Percentiles rank a stretch among this genome's conserved stretches.
phyloP scores from a whole-genome alignment of 768 basidiomycete species.

The Suillus brevipes region DNA sequence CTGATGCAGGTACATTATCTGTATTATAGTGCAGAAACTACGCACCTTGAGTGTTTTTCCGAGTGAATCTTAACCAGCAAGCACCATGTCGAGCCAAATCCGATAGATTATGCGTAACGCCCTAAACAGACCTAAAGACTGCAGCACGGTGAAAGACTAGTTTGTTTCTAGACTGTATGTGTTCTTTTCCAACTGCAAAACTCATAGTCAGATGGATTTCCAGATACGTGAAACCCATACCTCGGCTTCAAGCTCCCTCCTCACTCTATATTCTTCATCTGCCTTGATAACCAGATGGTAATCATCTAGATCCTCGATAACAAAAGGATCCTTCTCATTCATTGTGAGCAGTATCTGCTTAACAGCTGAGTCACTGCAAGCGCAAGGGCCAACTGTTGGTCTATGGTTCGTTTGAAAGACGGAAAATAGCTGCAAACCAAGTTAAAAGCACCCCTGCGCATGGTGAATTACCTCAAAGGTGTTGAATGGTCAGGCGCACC shows the following conservation, averaged over 20 bases:
- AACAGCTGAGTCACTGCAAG: conserved; percentile 76
- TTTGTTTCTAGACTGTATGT: conserved; percentile 68
- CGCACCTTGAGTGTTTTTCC: background rate
- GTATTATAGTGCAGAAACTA: background rate
- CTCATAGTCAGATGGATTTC: conserved; percentile 7
- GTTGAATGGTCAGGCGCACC: conserved; percentile 36
- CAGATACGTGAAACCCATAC: conserved; percentile 40
- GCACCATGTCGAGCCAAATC: background rate
- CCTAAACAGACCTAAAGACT: background rate
- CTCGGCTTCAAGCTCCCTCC: conserved; percentile 73
- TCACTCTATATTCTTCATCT: conserved; percentile 75
- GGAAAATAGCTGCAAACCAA: conserved; percentile 45
- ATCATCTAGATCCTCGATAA: conserved; percentile 87
- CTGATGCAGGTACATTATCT: background rate
- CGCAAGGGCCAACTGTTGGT: conserved; percentile 3
- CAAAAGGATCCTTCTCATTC: conserved; percentile 79
- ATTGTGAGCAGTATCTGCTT: conserved; percentile 83
- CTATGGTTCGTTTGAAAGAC: background rate
- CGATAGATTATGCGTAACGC: background rate
- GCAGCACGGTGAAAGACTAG: background rate
- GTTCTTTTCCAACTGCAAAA: conserved; percentile 75
- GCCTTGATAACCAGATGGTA: conserved; percentile 81
- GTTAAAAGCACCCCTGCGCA: conserved; percentile 61
- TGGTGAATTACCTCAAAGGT: conserved; percentile 8
- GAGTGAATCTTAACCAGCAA: background rate